Base-by-base conservation (phyloP, 2,329 filamentous ascomycete genomes). In the Phialophora chinensis region DNA sequence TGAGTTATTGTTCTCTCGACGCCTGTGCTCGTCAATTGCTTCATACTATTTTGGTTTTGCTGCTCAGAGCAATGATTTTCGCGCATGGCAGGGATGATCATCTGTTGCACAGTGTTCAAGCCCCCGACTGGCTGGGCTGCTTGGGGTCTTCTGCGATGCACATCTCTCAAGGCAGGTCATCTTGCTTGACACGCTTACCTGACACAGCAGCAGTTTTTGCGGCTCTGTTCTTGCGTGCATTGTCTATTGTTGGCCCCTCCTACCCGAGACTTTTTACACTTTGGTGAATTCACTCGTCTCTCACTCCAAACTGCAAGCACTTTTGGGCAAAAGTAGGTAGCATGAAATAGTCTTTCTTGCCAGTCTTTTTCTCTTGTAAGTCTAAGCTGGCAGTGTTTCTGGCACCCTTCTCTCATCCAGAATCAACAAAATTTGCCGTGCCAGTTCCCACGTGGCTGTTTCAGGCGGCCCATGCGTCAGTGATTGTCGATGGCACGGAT, bases 31-130 rank as follows among this genome's bases (percentile, higher is more conserved):
- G 35, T n/a, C 11, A n/a, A n/a, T 25, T 23, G 12, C 27, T 44
- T 20, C 25, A n/a, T 25, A 31, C n/a, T 49, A 29, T 59, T 49
- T 27, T 47, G 25, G 5, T 47, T 47, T 59, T 31, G 5, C 56
- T 59, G 20, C 35, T 29, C 20, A 31, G 35, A 47, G 35, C 38
- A 57, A 25, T 42, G 33, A 44, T 57, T 14, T 23, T 35, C 33
- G n/a, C 44, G 49, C 49, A 25, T 25, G 49, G 23, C 11, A 52
- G 20, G 49, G 49, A 52, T 29, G 49, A 52, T 52, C 49, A 5
- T 52, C 49, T 23, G 10, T 29, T 25, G 47, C 10, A 17, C 20
- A 52, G 10, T 44, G 17, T 6, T 44, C 17, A n/a, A 42, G 17
- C 5, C 6, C 38, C 17, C 14, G 38, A 44, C 14, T 44, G 17